A percentile compares a stretch with the other conserved stretches of the same genome.
Conservation (phyloP, 1,139 yeast species). For the Lodderomyces pseudojiufengensis region DNA sequence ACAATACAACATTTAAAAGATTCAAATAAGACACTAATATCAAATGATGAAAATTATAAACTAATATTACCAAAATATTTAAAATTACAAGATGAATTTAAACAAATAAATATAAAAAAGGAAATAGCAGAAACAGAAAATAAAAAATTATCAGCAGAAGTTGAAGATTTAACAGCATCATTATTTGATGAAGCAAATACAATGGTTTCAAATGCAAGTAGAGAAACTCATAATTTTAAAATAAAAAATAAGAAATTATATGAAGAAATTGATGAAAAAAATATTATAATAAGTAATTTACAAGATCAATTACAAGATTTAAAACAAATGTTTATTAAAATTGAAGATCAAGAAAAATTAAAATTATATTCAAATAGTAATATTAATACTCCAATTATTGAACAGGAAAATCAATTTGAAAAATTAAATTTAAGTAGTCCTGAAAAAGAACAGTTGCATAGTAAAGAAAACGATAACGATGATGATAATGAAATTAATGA, state of each 20-base stretch:
- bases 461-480: too few relatives aligned
- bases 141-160: slow-evolving; percentile 58
- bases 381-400: slow-evolving; percentile 12
- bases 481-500: slow-evolving; percentile 2
- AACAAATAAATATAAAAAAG: slow-evolving; percentile 29
- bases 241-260: slow-evolving; percentile 54
- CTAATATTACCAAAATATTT: slow-evolving; percentile 26
- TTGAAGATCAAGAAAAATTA: slow-evolving; percentile 30
- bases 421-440: too few relatives aligned
- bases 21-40: slow-evolving; percentile 17
- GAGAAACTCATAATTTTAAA: slow-evolving; percentile 52
- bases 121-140: slow-evolving; percentile 55
- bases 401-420: slow-evolving; percentile 7
- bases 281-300: slow-evolving; percentile 59
- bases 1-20: slow-evolving; percentile 27
- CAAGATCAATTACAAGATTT: slow-evolving; percentile 69
- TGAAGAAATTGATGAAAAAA: slow-evolving; percentile 70
- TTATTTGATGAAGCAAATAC: slow-evolving; percentile 76
- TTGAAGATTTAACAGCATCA: slow-evolving; percentile 73
- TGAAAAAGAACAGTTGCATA: too few relatives aligned
- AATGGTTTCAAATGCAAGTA: slow-evolving; percentile 71
- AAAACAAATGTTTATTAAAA: slow-evolving; percentile 47
- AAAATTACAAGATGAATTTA: slow-evolving; percentile 31
- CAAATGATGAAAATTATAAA: slow-evolving; percentile 26
- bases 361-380: slow-evolving; percentile 1